Percentiles rank a stretch among this genome's conserved stretches.
phyloP scores from a whole-genome alignment of 192 early-diverging fungal species.

The Obelidium mucronatum region DNA sequence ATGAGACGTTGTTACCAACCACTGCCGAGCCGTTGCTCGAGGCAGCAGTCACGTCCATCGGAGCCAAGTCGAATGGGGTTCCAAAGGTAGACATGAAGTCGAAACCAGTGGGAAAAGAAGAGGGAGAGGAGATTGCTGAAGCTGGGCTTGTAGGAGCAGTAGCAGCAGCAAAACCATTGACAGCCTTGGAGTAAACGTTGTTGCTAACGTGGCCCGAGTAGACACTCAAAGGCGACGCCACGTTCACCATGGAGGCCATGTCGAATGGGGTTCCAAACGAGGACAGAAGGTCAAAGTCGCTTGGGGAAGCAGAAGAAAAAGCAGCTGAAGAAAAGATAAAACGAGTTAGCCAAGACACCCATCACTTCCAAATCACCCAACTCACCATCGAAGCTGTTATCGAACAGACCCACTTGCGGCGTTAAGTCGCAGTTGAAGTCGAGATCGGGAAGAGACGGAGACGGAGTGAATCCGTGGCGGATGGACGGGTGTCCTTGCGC shows the following conservation, averaged over 20 bases:
- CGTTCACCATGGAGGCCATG: neutral
- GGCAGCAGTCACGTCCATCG: conserved; percentile 27
- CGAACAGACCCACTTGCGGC: neutral
- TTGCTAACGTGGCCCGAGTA: neutral
- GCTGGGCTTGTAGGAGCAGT: neutral
- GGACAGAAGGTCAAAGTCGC: neutral
- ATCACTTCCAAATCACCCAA: neutral
- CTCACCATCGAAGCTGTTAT: neutral
- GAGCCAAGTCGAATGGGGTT: conserved; percentile 18
- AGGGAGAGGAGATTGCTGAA: neutral
- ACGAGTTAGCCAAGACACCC: neutral
- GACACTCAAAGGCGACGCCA: neutral
- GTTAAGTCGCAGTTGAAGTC: neutral
- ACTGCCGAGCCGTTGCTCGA: conserved; percentile 12
- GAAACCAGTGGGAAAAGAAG: neutral
- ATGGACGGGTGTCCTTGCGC: neutral
- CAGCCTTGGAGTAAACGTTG: conserved; percentile 5
- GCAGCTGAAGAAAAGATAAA: neutral
- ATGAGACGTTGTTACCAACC: conserved; percentile 26
- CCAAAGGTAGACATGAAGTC: conserved; percentile 6
- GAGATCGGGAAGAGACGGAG: neutral
- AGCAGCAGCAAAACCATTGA: neutral
- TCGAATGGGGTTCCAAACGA: neutral
- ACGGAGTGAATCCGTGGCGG: conserved; percentile 5
- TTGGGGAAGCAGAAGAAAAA: neutral